These are phyloP conservation scores for Pythium plurisporium DNA, from an alignment of 352 stramenopile genomes.

Conservation along the genomic window DNA sequence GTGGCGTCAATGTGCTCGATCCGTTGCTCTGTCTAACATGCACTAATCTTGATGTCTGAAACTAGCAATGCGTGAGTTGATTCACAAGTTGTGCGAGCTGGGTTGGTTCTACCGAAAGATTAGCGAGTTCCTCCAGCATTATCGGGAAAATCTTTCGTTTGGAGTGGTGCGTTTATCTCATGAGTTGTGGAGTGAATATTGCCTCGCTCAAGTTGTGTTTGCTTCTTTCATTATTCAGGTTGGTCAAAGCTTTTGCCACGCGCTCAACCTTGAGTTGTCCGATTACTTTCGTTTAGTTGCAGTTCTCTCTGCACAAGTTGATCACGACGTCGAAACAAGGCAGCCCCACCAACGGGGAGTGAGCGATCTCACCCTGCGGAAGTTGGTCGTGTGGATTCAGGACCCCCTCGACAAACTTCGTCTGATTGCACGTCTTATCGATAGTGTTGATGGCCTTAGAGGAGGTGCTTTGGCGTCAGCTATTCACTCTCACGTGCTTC, in stretches of 20 bases:
- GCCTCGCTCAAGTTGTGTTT: neutral
- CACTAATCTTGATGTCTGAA: neutral
- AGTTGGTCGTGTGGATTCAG: slow-evolving; percentile 89
- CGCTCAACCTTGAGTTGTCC: slow-evolving; percentile 88
- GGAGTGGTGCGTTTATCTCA: slow-evolving; percentile 50
- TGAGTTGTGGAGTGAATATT: neutral
- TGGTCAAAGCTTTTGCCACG: slow-evolving; percentile 86
- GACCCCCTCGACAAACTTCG: slow-evolving; percentile 85
- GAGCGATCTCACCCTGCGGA: slow-evolving; percentile 82
- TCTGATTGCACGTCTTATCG: slow-evolving; percentile 86
- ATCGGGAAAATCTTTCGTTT: slow-evolving; percentile 68
- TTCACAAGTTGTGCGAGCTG: slow-evolving; percentile 81
- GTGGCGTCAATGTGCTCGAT: neutral
- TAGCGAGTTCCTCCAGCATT: slow-evolving; percentile 68
- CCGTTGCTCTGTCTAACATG: neutral
- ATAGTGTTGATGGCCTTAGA: slow-evolving; percentile 78
- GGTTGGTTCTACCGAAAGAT: slow-evolving; percentile 90
- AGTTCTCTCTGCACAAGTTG: slow-evolving; percentile 87
- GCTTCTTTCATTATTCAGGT: slow-evolving; percentile 26
- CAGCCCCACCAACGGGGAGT: slow-evolving; percentile 26
- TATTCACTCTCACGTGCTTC: slow-evolving; percentile 88
- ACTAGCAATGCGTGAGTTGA: slow-evolving; percentile 76
- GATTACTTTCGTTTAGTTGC: slow-evolving; percentile 93
- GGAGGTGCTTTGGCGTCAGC: slow-evolving; percentile 88
- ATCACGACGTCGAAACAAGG: slow-evolving; percentile 68